Percentiles rank a stretch among this genome's conserved stretches.
Evolutionary conservation across 495 filamentous ascomycete species (phyloP).

Genomic region (Penicillium cinerascens): DNA sequence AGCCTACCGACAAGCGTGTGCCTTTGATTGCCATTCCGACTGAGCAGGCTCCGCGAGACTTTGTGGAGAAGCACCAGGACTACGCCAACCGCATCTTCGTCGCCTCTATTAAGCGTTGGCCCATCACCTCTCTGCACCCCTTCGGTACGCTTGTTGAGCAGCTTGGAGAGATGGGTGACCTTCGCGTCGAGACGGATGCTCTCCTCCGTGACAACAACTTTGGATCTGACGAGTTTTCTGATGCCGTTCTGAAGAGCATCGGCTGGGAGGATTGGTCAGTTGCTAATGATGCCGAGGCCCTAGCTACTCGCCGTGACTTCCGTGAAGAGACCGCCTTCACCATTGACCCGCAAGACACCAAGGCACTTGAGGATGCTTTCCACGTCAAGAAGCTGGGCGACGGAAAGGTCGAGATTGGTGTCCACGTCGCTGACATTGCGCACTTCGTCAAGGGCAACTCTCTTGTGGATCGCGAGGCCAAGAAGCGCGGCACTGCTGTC

Average conservation of each 20-base stretch:
- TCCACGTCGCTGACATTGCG: constrained; percentile 93
- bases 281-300: constrained; percentile 72
- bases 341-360: constrained; percentile 77
- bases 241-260: constrained; percentile 90
- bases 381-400: constrained; percentile 80
- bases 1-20: constrained; percentile 98
- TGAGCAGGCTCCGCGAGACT: constrained; percentile 94
- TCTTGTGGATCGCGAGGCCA: constrained; percentile 92
- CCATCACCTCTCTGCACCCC: constrained; percentile 97
- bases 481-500: constrained; percentile 95
- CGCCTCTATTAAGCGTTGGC: constrained; percentile 98
- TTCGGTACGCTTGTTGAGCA: constrained; percentile 97
- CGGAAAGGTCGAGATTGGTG: constrained; percentile 87
- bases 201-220: constrained; percentile 98
- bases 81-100: constrained; percentile 98
- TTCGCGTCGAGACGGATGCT: constrained; percentile 95
- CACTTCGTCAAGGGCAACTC: constrained; percentile 97
- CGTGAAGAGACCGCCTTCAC: constrained; percentile 87
- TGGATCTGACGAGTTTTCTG: constrained; percentile 93
- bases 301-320: constrained; percentile 84
- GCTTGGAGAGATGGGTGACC: constrained; percentile 94
- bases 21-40: constrained; percentile 97
- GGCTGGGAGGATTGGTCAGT: constrained; percentile 89
- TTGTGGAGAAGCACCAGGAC: constrained; percentile 96
- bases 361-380: constrained; percentile 85